phyloP scores from a whole-genome alignment of 495 filamentous ascomycete species.

The Sporormia fimetaria region DNA sequence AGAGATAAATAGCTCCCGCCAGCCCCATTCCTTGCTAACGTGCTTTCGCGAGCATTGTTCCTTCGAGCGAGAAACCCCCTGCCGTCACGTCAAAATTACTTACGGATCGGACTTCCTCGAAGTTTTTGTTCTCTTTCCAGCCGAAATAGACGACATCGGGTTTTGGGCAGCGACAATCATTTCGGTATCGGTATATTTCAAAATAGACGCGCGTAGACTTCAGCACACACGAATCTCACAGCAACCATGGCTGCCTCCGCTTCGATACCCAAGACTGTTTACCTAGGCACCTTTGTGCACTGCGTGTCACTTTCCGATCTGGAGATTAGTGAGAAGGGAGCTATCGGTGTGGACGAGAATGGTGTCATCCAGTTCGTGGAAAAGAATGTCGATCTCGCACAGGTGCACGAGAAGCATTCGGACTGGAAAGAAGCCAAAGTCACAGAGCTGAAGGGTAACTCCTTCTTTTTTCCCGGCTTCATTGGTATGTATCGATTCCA shows the following conservation, averaged over 20 bases:
- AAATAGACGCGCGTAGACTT: too few relatives aligned
- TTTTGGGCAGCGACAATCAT: too few relatives aligned
- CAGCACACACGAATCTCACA: neutral
- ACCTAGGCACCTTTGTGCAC: slow-evolving; percentile 48
- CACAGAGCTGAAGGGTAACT: slow-evolving; percentile 26
- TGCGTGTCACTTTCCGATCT: slow-evolving; percentile 43
- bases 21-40: too few relatives aligned
- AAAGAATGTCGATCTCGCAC: slow-evolving; percentile 27
- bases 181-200: too few relatives aligned
- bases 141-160: too few relatives aligned
- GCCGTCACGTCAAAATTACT: too few relatives aligned
- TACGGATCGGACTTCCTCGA: too few relatives aligned
- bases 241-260: slow-evolving; percentile 16
- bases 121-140: too few relatives aligned
- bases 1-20: too few relatives aligned
- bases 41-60: too few relatives aligned
- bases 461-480: slow-evolving; percentile 91
- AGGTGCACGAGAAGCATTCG: slow-evolving; percentile 38
- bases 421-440: slow-evolving; percentile 36
- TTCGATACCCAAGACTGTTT: slow-evolving; percentile 27
- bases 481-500: slow-evolving; percentile 50
- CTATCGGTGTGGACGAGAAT: slow-evolving; percentile 52
- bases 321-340: slow-evolving; percentile 47
- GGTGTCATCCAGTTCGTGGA: slow-evolving; percentile 56
- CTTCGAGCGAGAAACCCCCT: too few relatives aligned